Evolutionary conservation across 306 rosid species (phyloP), one percentile per base, ranked within the genome.

Genomic region (Sechiopsis laciniata): DNA sequence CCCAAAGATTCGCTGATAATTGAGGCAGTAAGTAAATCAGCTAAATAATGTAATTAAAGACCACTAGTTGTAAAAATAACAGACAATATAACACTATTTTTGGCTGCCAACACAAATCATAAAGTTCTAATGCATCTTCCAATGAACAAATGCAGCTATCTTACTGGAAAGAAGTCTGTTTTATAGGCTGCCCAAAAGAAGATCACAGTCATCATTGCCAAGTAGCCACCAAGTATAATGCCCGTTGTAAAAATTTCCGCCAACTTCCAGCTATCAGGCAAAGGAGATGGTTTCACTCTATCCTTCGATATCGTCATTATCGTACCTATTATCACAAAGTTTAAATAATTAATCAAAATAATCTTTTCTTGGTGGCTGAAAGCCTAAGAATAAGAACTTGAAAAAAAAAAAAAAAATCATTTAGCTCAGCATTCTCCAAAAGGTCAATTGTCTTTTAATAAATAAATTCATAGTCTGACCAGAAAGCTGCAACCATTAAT

Each of bases 1-100:
- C 66, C 98, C 97, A 83, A 94, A 94, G 67, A 69, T 57, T 73
- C 80, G 76, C 98, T 94, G 88, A 55, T 87, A 85, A 60, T 75
- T 37, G 60, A 50, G 46, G 40, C 52, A 81, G 6, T 32, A 32
- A 32, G 79, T 66, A 55, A 76, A 65, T 53, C 40, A 21, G 19
- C 73, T 13, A 48, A 48, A 0, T 26, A 68, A 48, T 22, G 20
- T 22, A 46, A 68, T 12, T 42, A 55, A 66, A 45, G 17, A 20
- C 20, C 72, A 67, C 35, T 67, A 67, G 55, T 10, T 46, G 10
- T 46, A 69, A 50, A 22, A 17, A 68, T 50, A 50, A 68, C 12
- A 11, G 12, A 68, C 56, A 48, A 68, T 20, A 42, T 19, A n/a
- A 20, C 37, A 13, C 32, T 6, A 46, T 21, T 21, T 52, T 42